phyloP scores from a whole-genome alignment of 192 early-diverging fungal genomes.

The Nowakowskiella sp. region DNA sequence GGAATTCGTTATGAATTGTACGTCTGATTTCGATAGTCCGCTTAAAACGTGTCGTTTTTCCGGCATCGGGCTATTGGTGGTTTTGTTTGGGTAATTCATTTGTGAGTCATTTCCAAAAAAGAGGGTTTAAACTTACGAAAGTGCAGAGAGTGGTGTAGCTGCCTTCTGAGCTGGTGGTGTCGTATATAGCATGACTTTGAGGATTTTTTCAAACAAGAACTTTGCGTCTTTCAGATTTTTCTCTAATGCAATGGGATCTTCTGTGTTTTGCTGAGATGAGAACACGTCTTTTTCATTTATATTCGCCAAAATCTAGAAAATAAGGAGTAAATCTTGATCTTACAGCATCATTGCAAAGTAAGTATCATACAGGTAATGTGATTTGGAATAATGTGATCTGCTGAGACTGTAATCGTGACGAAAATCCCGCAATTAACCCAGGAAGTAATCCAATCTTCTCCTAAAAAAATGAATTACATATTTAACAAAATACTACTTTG shows the following conservation, averaged over 20 bases:
- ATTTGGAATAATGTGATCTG: conserved; percentile 55
- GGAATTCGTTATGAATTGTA: conserved; percentile 59
- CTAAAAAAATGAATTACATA: conserved; percentile 11
- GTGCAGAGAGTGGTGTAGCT: background rate
- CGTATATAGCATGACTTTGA: conserved; percentile 60
- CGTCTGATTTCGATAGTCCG: conserved; percentile 46
- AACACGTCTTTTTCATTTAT: conserved; percentile 4
- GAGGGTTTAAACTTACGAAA: background rate
- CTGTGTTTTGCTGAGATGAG: background rate
- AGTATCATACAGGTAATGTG: conserved; percentile 50
- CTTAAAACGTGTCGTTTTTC: conserved; percentile 26
- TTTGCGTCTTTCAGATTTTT: conserved; percentile 39
- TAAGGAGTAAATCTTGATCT: background rate
- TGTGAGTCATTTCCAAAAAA: too few species aligned
- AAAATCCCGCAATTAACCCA: conserved; percentile 51
- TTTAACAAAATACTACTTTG: conserved; percentile 1
- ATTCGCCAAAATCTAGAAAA: conserved; percentile 17
- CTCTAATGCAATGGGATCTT: conserved; percentile 53
- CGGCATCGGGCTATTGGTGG: background rate
- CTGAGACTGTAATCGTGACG: conserved; percentile 46
- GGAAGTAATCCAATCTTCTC: conserved; percentile 46
- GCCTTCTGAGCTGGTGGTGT: conserved; percentile 24
- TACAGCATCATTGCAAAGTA: conserved; percentile 14
- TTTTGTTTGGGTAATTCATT: background rate
- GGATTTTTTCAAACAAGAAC: conserved; percentile 45